A percentile compares a stretch with the other conserved stretches of the same genome.
Conservation (phyloP, 2,329 filamentous ascomycete genomes). For the Ampelomyces quisqualis region DNA sequence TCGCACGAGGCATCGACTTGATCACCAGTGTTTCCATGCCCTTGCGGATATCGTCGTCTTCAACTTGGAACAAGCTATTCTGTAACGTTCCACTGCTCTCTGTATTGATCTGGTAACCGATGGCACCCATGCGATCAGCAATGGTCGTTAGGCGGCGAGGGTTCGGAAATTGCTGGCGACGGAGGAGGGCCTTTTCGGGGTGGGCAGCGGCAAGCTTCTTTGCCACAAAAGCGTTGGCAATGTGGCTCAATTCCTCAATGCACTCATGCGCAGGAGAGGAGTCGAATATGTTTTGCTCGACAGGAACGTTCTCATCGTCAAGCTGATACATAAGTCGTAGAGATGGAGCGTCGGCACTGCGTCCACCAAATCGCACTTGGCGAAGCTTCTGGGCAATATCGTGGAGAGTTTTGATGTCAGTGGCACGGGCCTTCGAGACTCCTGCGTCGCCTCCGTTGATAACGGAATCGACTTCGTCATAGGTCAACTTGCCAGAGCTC, state of each 20-base stretch:
- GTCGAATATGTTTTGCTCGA: slow-evolving; percentile 95
- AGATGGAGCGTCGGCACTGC: slow-evolving; percentile 75
- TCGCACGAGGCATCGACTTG: slow-evolving; percentile 94
- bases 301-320: slow-evolving; percentile 96
- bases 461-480: slow-evolving; percentile 82
- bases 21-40: slow-evolving; percentile 95
- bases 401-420: slow-evolving; percentile 79
- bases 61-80: slow-evolving; percentile 91
- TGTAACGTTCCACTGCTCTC: slow-evolving; percentile 88
- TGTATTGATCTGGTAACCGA: slow-evolving; percentile 87
- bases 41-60: slow-evolving; percentile 86
- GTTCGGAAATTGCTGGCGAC: slow-evolving; percentile 82
- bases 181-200: slow-evolving; percentile 89
- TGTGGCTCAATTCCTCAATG: slow-evolving; percentile 92
- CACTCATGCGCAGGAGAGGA: slow-evolving; percentile 86
- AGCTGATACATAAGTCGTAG: slow-evolving; percentile 89
- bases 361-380: slow-evolving; percentile 79
- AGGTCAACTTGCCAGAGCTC: slow-evolving; percentile 81
- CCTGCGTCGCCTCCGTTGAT: slow-evolving; percentile 67
- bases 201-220: slow-evolving; percentile 76
- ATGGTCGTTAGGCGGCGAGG: slow-evolving; percentile 86
- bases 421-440: slow-evolving; percentile 65
- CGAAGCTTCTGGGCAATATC: slow-evolving; percentile 86
- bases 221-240: slow-evolving; percentile 86
- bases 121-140: slow-evolving; percentile 85